Conservation (phyloP, 192 early-diverging fungal genomes). For the Gamsiella multidivaricata region DNA sequence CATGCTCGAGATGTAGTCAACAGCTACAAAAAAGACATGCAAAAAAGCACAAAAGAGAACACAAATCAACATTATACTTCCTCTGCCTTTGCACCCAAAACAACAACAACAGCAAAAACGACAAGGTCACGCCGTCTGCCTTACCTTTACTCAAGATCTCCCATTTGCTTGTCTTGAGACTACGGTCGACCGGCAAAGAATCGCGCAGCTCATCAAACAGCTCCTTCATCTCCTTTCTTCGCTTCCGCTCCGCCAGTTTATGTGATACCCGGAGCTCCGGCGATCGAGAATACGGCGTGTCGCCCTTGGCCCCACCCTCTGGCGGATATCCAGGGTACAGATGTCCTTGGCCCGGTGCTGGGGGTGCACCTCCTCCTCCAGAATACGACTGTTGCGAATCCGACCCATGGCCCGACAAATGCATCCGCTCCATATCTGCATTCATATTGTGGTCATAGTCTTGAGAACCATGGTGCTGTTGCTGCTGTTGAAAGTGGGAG, state of each 20-base stretch:
- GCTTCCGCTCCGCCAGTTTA: constrained; percentile 88
- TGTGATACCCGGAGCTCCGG: constrained; percentile 87
- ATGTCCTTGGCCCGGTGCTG: constrained; percentile 7
- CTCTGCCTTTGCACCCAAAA: not conserved
- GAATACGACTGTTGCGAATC: constrained; percentile 7
- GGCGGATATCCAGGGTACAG: constrained; percentile 33
- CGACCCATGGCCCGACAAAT: constrained; percentile 21
- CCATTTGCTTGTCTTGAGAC: constrained; percentile 89
- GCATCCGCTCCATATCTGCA: constrained; percentile 49
- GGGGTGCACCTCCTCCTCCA: not conserved
- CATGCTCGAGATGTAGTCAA: constrained; percentile 64
- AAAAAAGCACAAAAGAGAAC: not conserved
- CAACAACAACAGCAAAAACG: not conserved
- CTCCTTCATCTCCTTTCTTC: constrained; percentile 92
- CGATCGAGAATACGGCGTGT: constrained; percentile 75
- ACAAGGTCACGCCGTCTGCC: no score
- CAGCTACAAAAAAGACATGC: constrained; percentile 53
- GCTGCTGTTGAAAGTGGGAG: constrained; percentile 23
- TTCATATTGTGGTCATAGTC: constrained; percentile 52
- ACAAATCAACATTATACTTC: not conserved
- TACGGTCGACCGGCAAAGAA: constrained; percentile 81
- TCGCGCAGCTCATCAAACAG: constrained; percentile 89
- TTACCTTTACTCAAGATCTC: constrained; percentile 88
- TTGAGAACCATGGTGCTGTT: constrained; percentile 1
- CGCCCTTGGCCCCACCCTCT: constrained; percentile 38